Base-by-base conservation (phyloP, 805 yeast genomes). In the Candida chilensis region DNA sequence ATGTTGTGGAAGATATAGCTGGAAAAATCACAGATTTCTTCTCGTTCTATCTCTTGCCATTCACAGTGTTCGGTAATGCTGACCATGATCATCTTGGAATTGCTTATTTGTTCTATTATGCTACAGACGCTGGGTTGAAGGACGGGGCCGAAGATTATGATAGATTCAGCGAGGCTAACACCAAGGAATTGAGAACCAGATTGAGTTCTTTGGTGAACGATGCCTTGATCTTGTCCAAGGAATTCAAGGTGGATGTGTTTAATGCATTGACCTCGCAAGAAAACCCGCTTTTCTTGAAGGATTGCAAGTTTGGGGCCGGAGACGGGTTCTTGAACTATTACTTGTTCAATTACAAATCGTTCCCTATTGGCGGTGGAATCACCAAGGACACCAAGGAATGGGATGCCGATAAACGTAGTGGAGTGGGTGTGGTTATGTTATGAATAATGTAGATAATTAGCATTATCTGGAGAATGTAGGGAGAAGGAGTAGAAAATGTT, bases 251-350 rank as follows among this genome's bases (percentile, higher is more conserved):
- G 44, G 98, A 92, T 50, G 97, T 92, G 3, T 85, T 90, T 68
- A 92, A 92, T 51, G 95, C 96, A 7, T 64, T 92, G 38, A 76
- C 96, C 0, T 67, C 87, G 8, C 95, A 87, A 58, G 98, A 92
- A 49, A 92, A 92, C 52, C 67, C 86, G 11, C 58, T 82, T 36
- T 86, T 92, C 58, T 62, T 92, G 40, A 79, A 84, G 16, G 77
- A 82, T 24, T 67, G 83, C 56, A 84, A 85, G 50, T 92, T 92
- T 52, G 95, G 96, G 20, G 72, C 75, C 29, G 98, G 98, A 27
- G 97, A 90, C 52, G 98, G 98, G 0, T 71, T 73, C 47, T 67
- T 92, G 48, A 83, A 92, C 55, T 92, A 82, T 55, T 92, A 92
- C 50, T 60, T 92, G 39, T 92, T 92, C 70, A 92, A 92, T 55